phyloP scores from a whole-genome alignment of 106 monocot species.

The Dioscorea dumetorum region DNA sequence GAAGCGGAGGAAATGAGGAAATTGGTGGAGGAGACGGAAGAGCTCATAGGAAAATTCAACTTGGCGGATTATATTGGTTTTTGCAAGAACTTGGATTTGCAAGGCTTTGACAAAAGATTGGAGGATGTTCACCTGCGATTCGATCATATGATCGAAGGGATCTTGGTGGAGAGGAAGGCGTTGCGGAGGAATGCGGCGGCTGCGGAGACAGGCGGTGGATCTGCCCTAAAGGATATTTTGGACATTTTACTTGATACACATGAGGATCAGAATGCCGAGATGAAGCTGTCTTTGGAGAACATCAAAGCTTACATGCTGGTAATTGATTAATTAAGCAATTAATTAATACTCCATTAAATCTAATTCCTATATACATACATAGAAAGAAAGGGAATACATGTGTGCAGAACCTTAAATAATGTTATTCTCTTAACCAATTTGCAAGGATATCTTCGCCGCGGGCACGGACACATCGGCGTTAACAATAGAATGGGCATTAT shows the following conservation, averaged over 20 bases:
- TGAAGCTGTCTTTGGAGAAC: conserved; percentile 46
- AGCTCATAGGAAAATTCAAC: conserved; percentile 17
- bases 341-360: too few relatives aligned
- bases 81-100: conserved; percentile 21
- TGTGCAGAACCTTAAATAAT: too few relatives aligned
- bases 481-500: conserved; percentile 14
- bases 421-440: too few relatives aligned
- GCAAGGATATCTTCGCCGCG: conserved; percentile 13
- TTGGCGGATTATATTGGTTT: conserved; percentile 17
- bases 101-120: conserved; percentile 19
- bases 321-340: background rate
- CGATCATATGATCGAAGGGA: conserved; percentile 31
- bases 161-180: conserved; percentile 22
- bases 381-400: too few relatives aligned
- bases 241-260: conserved; percentile 41
- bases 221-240: conserved; percentile 21
- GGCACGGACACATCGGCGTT: conserved; percentile 14
- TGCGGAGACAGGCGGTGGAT: background rate
- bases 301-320: conserved; percentile 45
- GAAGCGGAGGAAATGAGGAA: conserved; percentile 12
- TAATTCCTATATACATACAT: too few relatives aligned
- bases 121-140: conserved; percentile 8
- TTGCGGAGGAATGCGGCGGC: background rate
- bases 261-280: conserved; percentile 29
- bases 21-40: conserved; percentile 15